These are phyloP conservation scores for Teunomyces gatunensis DNA, from an alignment of 805 yeast species.

Conservation along the genomic window DNA sequence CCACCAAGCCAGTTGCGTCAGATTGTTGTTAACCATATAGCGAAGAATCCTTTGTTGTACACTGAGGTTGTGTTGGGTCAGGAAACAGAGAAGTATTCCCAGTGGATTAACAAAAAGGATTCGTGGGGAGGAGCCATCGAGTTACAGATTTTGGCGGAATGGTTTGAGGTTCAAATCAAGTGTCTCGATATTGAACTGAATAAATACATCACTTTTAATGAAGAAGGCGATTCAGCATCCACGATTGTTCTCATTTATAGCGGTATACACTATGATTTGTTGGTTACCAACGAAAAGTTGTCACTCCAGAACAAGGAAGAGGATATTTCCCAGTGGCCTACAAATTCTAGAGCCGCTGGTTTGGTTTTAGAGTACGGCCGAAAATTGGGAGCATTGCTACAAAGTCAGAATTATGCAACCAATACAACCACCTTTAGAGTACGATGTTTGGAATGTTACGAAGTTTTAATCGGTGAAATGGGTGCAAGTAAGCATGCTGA, in stretches of 20 bases:
- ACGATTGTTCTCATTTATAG: slow-evolving; percentile 59
- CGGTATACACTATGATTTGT: slow-evolving; percentile 73
- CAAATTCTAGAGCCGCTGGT: slow-evolving; percentile 26
- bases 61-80: slow-evolving; percentile 58
- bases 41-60: slow-evolving; percentile 39
- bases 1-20: slow-evolving; percentile 50
- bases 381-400: slow-evolving; percentile 44
- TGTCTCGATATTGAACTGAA: slow-evolving; percentile 67
- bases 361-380: slow-evolving; percentile 36
- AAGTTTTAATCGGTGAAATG: slow-evolving; percentile 55
- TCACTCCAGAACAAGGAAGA: slow-evolving; percentile 20
- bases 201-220: slow-evolving; percentile 50
- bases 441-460: slow-evolving; percentile 55
- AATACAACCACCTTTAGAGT: slow-evolving; percentile 60
- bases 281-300: slow-evolving; percentile 19
- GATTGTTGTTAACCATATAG: slow-evolving; percentile 48
- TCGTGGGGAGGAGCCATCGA: slow-evolving; percentile 89
- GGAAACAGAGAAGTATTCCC: slow-evolving; percentile 45
- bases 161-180: slow-evolving; percentile 49
- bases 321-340: slow-evolving; percentile 44
- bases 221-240: slow-evolving; percentile 29
- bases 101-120: slow-evolving; percentile 58
- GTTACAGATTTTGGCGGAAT: slow-evolving; percentile 56
- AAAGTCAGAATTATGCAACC: slow-evolving; percentile 56
- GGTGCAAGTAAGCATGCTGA: slow-evolving; percentile 66